These are phyloP conservation scores for Naganishia kalamii DNA, from an alignment of 768 basidiomycete genomes.

Conservation along the genomic window DNA sequence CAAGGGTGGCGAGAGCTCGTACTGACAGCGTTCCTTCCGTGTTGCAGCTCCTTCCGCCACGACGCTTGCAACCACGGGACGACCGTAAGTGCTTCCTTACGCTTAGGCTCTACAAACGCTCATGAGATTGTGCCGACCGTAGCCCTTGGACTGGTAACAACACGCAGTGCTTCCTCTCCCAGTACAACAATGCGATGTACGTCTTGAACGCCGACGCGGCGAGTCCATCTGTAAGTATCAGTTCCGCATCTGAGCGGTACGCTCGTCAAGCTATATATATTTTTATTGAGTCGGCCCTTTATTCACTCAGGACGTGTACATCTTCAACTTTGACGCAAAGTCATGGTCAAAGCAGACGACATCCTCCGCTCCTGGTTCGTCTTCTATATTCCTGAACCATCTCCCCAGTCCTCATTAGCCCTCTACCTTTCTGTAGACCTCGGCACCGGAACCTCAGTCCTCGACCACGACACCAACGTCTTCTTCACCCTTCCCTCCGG, in stretches of 20 bases:
- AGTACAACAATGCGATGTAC: conserved; percentile 82
- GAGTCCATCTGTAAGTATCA: conserved; percentile 54
- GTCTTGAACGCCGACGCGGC: conserved; percentile 69
- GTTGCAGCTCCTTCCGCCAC: conserved; percentile 54
- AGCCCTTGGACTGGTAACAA: conserved; percentile 46
- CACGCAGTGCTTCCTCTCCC: conserved; percentile 44
- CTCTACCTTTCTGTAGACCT: conserved; percentile 49
- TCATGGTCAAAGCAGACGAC: conserved; percentile 70
- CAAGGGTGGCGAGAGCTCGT: neutral
- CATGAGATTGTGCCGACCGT: conserved; percentile 45
- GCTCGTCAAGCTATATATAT: no score
- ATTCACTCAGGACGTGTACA: conserved; percentile 54
- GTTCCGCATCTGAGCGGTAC: neutral
- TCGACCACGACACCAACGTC: conserved; percentile 91
- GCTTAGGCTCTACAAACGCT: no score
- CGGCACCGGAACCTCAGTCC: conserved; percentile 60
- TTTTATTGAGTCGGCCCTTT: neutral
- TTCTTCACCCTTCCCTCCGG: conserved; percentile 57
- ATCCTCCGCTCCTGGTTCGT: conserved; percentile 32
- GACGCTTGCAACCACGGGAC: conserved; percentile 65
- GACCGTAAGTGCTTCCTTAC: conserved; percentile 64
- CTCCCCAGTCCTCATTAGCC: neutral
- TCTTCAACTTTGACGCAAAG: conserved; percentile 60
- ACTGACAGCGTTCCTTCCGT: conserved; percentile 16
- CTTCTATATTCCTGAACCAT: neutral